Conservation (phyloP, 495 filamentous ascomycete species). For the Aspergillus affinis region DNA sequence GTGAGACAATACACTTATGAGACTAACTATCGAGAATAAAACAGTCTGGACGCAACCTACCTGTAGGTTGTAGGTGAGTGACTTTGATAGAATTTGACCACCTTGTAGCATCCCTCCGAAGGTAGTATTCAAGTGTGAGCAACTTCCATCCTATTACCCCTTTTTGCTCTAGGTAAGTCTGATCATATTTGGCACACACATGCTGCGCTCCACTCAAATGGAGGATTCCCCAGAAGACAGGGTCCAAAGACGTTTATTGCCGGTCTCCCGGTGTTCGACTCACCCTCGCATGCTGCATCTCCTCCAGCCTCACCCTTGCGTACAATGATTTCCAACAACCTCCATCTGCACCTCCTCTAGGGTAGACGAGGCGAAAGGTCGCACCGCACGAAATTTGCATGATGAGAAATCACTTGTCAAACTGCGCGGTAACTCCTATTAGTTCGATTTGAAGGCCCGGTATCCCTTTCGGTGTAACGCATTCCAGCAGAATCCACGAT, state of each 20-base stretch:
- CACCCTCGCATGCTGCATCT: not conserved
- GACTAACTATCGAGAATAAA: not conserved
- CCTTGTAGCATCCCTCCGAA: not conserved
- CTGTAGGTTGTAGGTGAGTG: not conserved
- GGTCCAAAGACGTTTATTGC: not conserved
- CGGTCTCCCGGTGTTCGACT: not conserved
- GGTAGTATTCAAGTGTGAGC: not conserved
- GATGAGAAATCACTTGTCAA: not conserved
- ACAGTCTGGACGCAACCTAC: not conserved
- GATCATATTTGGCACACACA: not conserved
- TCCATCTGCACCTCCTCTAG: not conserved
- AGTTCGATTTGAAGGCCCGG: not conserved
- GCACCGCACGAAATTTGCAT: not conserved
- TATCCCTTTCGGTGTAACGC: not conserved
- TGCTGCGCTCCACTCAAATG: not conserved
- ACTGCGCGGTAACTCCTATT: not conserved
- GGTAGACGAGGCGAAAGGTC: not conserved
- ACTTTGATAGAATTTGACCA: not conserved
- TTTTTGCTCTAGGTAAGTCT: not conserved
- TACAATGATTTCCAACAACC: not conserved
- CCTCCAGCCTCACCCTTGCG: not conserved
- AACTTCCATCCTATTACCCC: not conserved
- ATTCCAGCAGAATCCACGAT: not conserved
- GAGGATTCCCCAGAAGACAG: not conserved
- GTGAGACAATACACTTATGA: not conserved